Evolutionary conservation across 2,329 filamentous ascomycete species (phyloP).

Genomic region (Alternaria sp.): DNA sequence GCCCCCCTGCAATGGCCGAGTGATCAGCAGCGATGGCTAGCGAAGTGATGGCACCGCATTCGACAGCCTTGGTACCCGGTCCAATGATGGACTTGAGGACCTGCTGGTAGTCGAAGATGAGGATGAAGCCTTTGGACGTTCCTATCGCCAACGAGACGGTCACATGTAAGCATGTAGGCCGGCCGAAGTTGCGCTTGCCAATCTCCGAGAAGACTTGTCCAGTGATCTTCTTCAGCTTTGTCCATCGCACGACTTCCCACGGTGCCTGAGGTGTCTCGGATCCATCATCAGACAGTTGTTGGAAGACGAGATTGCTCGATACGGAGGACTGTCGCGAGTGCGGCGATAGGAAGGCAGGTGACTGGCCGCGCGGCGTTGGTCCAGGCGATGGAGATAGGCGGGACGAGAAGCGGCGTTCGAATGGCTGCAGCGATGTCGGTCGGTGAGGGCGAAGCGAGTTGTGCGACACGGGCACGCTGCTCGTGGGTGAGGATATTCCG

Average conservation of each 20-base stretch:
- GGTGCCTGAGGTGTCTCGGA: conserved; percentile 72
- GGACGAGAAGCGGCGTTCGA: conserved; percentile 93
- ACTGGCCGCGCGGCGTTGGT: conserved; percentile 69
- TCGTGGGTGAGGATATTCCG: conserved; percentile 67
- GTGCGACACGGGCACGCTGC: conserved; percentile 73
- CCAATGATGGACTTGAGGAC: conserved; percentile 93
- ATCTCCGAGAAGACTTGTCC: conserved; percentile 90
- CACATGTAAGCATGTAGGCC: conserved; percentile 86
- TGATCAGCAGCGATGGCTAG: conserved; percentile 93
- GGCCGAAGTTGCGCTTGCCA: conserved; percentile 89
- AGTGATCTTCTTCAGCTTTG: conserved; percentile 86
- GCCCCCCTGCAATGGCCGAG: conserved; percentile 86
- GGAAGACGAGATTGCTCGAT: conserved; percentile 69
- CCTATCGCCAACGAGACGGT: conserved; percentile 88
- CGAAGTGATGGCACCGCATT: conserved; percentile 85
- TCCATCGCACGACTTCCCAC: conserved; percentile 98
- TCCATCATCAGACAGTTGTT: conserved; percentile 61
- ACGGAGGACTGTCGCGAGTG: conserved; percentile 84
- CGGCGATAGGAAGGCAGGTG: conserved; percentile 75
- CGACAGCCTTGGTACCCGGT: conserved; percentile 89
- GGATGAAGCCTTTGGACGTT: conserved; percentile 90
- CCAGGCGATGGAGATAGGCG: conserved; percentile 70
- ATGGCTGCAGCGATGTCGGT: conserved; percentile 85
- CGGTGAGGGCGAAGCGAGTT: conserved; percentile 74
- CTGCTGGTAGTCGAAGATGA: conserved; percentile 98